Evolutionary conservation across 2,329 filamentous ascomycete species (phyloP), one percentile per base, ranked within the genome.

Genomic region (Cladosporium sp.): DNA sequence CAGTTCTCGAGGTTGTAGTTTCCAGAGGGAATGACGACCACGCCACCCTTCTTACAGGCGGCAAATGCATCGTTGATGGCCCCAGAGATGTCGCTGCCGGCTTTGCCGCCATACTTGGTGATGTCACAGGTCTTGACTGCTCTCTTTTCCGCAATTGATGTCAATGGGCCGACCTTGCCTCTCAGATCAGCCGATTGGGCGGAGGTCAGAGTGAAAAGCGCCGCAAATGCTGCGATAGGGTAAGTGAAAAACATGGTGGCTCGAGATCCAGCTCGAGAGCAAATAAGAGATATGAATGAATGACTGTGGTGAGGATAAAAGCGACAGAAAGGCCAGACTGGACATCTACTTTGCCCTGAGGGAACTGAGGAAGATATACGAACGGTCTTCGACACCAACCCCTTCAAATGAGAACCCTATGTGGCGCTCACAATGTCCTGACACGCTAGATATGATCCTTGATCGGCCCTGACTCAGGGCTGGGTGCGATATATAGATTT

Each of bases 51-150:
- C 66, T 82, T 82, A 77, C 85, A 87, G 21, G 78, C 85, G 2
- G 74, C 78, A 70, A 81, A 86, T 3, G 85, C 85, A 21, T 78
- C 76, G 8, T 75, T 74, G 15, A 87, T 76, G 11, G 84, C 77
- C 2, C 80, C 76, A 0, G 83, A 82, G 28, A 87, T 73, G 69
- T 87, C 84, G 4, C 82, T 83, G 72, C 83, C 82, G 1, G 84
- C 83, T 32, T 78, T 79, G 10, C 78, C 84, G 14, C 84, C 84
- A 69, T 86, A 86, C 67, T 82, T 74, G 61, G 83, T 77, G 41
- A 86, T 83, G 70, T 82, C 83, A 75, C 84, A 86, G 12, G 80
- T 81, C 70, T 84, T 84, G 57, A 75, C 78, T n/a, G 78, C 78
- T 51, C 75, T 77, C 72, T 86, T 86, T 21, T 73, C 69, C 1